phyloP scores from a whole-genome alignment of 2,329 filamentous ascomycete species.

The Claviceps digitariae region DNA sequence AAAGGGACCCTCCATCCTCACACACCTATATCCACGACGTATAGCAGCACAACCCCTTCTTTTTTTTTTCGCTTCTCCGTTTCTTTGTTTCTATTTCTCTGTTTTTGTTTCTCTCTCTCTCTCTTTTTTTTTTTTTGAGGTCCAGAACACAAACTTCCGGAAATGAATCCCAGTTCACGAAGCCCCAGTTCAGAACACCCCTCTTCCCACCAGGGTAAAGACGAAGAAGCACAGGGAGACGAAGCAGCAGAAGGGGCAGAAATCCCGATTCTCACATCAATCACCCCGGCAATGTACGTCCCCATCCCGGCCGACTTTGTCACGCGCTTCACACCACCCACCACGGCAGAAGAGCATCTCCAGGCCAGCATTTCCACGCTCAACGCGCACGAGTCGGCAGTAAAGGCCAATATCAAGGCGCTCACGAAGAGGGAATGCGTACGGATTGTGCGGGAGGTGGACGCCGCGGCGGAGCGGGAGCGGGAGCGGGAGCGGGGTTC shows the following conservation, averaged over 20 bases:
- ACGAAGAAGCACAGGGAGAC: not conserved
- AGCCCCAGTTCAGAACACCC: not conserved
- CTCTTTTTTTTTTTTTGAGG: too few species aligned
- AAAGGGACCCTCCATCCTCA: not conserved
- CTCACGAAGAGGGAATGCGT: conserved; percentile 18
- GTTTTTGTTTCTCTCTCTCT: too few species aligned
- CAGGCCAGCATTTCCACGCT: conserved; percentile 10
- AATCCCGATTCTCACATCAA: conserved; percentile 10
- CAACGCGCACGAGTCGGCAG: conserved; percentile 14
- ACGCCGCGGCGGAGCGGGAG: not conserved
- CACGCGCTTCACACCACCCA: conserved; percentile 7
- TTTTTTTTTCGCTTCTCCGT: not conserved
- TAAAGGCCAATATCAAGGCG: conserved; percentile 18
- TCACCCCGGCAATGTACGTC: conserved; percentile 21
- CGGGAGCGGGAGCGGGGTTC: too few species aligned
- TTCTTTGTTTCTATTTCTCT: too few species aligned
- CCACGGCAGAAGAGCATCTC: conserved; percentile 9
- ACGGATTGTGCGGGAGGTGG: conserved; percentile 13
- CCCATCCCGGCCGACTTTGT: conserved; percentile 16
- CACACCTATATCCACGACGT: not conserved
- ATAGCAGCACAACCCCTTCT: not conserved
- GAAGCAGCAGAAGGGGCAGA: too few species aligned
- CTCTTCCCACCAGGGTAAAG: not conserved
- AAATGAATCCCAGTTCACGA: not conserved
- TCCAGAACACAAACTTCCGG: not conserved